Conservation (phyloP, 2,329 filamentous ascomycete species). For the Neonectria punicea region DNA sequence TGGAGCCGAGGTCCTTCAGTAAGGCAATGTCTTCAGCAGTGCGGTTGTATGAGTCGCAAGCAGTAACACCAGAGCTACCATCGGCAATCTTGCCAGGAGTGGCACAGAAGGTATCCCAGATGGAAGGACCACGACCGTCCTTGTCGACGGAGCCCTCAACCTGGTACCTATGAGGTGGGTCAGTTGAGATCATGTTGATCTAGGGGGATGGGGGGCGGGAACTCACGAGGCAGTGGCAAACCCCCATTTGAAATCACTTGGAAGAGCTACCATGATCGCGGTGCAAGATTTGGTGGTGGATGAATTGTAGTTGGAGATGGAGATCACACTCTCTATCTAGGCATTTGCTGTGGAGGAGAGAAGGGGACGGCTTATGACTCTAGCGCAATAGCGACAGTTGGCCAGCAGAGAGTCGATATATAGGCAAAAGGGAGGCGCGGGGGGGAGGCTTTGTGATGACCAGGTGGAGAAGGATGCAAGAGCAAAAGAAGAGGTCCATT, state of each 20-base stretch:
- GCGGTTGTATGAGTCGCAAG: conserved; percentile 89
- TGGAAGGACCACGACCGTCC: conserved; percentile 83
- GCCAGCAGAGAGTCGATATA: conserved; percentile 2
- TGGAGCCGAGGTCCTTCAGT: conserved; percentile 77
- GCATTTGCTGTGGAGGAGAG: not conserved
- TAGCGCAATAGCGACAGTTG: not conserved
- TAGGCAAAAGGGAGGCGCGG: not conserved
- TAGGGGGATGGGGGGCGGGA: not conserved
- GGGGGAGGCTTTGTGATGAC: not conserved
- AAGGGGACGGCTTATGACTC: not conserved
- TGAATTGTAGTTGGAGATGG: conserved; percentile 11
- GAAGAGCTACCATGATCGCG: conserved; percentile 63
- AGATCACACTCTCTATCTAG: not conserved
- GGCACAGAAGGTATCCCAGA: conserved; percentile 91
- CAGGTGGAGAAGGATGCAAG: conserved; percentile 1
- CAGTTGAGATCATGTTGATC: conserved; percentile 29
- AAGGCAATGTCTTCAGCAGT: conserved; percentile 81
- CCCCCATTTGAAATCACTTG: conserved; percentile 79
- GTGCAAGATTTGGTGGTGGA: not conserved
- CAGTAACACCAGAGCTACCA: conserved; percentile 77
- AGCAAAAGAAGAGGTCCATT: conserved; percentile 4
- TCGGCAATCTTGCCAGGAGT: conserved; percentile 86
- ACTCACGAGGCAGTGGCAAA: conserved; percentile 81
- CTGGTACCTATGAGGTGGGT: conserved; percentile 74
- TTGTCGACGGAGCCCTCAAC: conserved; percentile 81